Conservation (phyloP, 164 flowering plant genomes). For the Vitis amurensis region DNA sequence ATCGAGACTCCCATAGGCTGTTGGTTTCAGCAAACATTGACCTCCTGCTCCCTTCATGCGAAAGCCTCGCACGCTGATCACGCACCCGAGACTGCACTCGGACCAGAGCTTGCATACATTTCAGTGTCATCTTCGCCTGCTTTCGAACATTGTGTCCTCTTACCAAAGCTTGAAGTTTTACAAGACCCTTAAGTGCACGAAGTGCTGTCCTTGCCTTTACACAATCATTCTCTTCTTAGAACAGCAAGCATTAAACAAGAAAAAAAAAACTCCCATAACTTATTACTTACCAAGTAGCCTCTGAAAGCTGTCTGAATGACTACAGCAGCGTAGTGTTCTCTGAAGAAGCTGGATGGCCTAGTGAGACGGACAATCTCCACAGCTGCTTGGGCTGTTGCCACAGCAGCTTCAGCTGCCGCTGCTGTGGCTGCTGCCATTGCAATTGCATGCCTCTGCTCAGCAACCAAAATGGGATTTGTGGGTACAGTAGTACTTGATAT, state of each 20-base stretch:
- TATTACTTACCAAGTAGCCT: slow-evolving; percentile 32
- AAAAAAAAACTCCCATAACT: background rate
- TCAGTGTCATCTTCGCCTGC: slow-evolving; percentile 42
- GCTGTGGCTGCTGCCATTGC: slow-evolving; percentile 39
- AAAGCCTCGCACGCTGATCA: slow-evolving; percentile 38
- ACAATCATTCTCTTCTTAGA: background rate
- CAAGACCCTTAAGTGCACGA: slow-evolving; percentile 49
- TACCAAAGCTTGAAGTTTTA: slow-evolving; percentile 54
- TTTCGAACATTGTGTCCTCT: slow-evolving; percentile 52
- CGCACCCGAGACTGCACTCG: slow-evolving; percentile 39
- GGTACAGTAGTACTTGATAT: background rate
- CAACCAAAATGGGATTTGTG: slow-evolving; percentile 5
- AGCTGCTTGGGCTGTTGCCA: slow-evolving; percentile 41
- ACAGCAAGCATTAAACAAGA: background rate
- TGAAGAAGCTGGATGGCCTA: slow-evolving; percentile 20
- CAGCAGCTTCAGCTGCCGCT: slow-evolving; percentile 31
- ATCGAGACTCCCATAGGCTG: slow-evolving; percentile 20
- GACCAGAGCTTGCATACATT: slow-evolving; percentile 42
- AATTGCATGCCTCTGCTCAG: slow-evolving; percentile 28
- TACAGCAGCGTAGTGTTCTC: slow-evolving; percentile 30
- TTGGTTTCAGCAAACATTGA: slow-evolving; percentile 20
- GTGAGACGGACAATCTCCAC: slow-evolving; percentile 37
- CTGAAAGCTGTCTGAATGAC: slow-evolving; percentile 50
- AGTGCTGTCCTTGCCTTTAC: slow-evolving; percentile 60
- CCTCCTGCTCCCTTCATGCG: slow-evolving; percentile 29